Base-by-base conservation (phyloP, 768 basidiomycete genomes). In the Tulasnella sp. region DNA sequence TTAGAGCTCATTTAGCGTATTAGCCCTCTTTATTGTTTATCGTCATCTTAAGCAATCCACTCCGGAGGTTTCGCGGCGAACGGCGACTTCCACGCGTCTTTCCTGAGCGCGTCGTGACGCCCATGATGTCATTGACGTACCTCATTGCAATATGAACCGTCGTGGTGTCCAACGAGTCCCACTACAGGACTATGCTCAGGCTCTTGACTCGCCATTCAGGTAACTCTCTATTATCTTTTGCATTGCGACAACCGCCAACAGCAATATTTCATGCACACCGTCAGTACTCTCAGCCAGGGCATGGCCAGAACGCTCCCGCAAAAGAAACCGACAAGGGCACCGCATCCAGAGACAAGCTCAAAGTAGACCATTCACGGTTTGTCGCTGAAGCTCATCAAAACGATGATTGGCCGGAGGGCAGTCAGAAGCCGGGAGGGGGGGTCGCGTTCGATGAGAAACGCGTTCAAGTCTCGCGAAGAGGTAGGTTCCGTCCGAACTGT, bases 341-440 rank as follows among this genome's bases (percentile, higher is more conserved):
- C 39, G 52, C 54, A 34, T 36, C 72, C 34, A 69, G 74, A 76
- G 64, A 76, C n/a, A 76, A 67, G 22, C 39, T 76, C n/a, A 70
- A 42, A 34, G 39, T 49, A 2, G 68, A 39, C 1, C 74, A 76
- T 42, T 67, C 58, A 22, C 68, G 67, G 34, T 76, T 76, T 29
- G 67, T 76, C 69, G 58, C 74, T 38, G 74, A 76, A 36, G 74
- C 74, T 37, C 37, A 76, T 39, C 54, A 68, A 14, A 68, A 36
- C 40, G 64, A 76, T n/a, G 68, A 52, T 40, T 76, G 74, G 74
- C 37, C 25, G 15, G 64, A 76, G 15, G 52, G 49, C 22, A 31
- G 67, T 69, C 31, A 17, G n/a, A 37, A 36, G 37, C 58, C 17
- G 31, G 40, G 64, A 17, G 25, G 15, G 11, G 3, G 37, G 3